Percentiles rank a stretch among this genome's conserved stretches.
These are phyloP conservation scores for Colletotrichum sp. DNA, from an alignment of 2,329 filamentous ascomycete genomes.

Conservation along the genomic window DNA sequence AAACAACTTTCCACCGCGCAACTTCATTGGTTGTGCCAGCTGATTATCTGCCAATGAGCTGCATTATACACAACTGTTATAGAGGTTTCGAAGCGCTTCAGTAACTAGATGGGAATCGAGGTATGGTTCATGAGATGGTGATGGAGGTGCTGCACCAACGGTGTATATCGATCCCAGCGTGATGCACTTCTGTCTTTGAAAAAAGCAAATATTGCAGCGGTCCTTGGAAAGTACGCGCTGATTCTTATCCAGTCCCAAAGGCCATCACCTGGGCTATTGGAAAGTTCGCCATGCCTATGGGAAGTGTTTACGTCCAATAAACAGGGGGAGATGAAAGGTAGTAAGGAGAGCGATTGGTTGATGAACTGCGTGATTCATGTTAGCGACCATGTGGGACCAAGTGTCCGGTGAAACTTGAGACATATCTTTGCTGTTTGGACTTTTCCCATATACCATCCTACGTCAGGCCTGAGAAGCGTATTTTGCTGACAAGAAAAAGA, in stretches of 20 bases:
- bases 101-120: not conserved
- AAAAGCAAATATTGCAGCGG: too few species aligned
- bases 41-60: too few species aligned
- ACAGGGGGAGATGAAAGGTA: rapidly evolving
- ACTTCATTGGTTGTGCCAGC: too few species aligned
- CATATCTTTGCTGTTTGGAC: rapidly evolving
- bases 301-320: not conserved
- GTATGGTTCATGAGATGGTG: not conserved
- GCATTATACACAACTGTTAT: not conserved
- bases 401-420: rapidly evolving
- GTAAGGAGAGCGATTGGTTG: not conserved
- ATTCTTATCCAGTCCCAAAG: not conserved
- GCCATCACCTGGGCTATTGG: rapidly evolving
- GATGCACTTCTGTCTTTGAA: not conserved
- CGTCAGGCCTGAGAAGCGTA: too few species aligned
- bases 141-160: not conserved
- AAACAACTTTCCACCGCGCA: too few species aligned
- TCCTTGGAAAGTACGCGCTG: rapidly evolving
- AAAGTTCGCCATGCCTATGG: rapidly evolving
- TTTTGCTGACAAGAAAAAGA: too few species aligned
- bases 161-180: not conserved
- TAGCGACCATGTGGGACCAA: rapidly evolving
- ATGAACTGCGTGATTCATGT: not conserved
- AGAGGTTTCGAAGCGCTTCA: not conserved
- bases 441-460: not conserved